A percentile compares a stretch with the other conserved stretches of the same genome.
These are phyloP conservation scores for Naganishia antarctica DNA, from an alignment of 768 basidiomycete genomes.

Conservation along the genomic window DNA sequence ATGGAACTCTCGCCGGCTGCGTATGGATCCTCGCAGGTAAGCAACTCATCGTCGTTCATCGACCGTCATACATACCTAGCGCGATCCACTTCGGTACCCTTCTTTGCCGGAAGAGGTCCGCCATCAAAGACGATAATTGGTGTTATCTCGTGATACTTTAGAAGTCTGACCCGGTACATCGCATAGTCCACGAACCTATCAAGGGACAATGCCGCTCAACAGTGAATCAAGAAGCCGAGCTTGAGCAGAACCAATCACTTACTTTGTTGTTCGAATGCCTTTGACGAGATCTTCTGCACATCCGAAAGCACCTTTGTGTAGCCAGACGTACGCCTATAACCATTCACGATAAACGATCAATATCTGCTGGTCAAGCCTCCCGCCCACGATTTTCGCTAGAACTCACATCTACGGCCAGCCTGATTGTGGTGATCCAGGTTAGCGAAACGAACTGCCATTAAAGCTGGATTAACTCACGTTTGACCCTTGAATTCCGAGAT, in stretches of 20 bases:
- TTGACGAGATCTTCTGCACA: slow-evolving; percentile 88
- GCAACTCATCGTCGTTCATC: not conserved
- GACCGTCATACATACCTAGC: slow-evolving; percentile 51
- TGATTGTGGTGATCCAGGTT: not conserved
- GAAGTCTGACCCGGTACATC: slow-evolving; percentile 82
- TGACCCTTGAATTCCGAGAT: slow-evolving; percentile 77
- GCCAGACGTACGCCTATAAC: slow-evolving; percentile 62
- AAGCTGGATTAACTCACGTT: slow-evolving; percentile 51
- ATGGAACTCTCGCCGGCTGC: slow-evolving; percentile 66
- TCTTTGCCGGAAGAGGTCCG: slow-evolving; percentile 90
- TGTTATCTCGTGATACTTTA: slow-evolving; percentile 74
- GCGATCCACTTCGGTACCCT: slow-evolving; percentile 76
- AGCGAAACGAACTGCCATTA: not conserved
- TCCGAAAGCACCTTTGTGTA: slow-evolving; percentile 67
- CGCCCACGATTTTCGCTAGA: not conserved
- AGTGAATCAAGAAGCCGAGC: not conserved
- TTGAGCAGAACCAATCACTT: slow-evolving; percentile 44
- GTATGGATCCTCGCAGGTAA: not conserved
- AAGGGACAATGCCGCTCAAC: slow-evolving; percentile 1
- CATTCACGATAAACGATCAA: not conserved
- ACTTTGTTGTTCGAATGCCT: slow-evolving; percentile 78
- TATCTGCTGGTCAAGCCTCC: not conserved
- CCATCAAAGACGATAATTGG: slow-evolving; percentile 97
- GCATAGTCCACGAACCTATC: slow-evolving; percentile 92
- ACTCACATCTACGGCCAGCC: slow-evolving; percentile 11